These are phyloP conservation scores for Fusarium scirpi DNA, from an alignment of 2,329 filamentous ascomycete species.

Conservation along the genomic window DNA sequence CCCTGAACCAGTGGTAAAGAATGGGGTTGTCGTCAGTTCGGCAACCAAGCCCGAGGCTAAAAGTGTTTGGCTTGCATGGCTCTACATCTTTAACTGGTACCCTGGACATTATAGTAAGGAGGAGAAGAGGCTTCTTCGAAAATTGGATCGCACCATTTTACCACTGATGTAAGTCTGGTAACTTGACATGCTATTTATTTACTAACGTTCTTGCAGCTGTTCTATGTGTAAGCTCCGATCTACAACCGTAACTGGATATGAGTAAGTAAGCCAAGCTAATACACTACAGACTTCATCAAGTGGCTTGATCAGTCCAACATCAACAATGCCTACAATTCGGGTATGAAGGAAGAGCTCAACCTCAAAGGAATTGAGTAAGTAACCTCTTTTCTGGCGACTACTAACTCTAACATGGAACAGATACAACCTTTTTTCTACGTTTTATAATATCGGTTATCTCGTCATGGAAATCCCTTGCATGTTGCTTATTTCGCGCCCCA, in stretches of 20 bases:
- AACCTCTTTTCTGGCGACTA: not conserved
- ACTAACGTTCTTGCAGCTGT: conserved; percentile 9
- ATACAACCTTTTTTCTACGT: conserved; percentile 44
- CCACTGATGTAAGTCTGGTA: conserved; percentile 46
- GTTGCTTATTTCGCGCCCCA: conserved; percentile 44
- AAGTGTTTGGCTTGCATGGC: conserved; percentile 40
- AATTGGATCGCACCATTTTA: conserved; percentile 48
- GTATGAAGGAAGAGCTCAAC: conserved; percentile 54
- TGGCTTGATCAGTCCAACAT: conserved; percentile 51
- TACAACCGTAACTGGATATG: no score
- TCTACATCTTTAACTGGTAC: conserved; percentile 47
- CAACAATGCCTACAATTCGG: conserved; percentile 55
- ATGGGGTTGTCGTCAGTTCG: conserved; percentile 45
- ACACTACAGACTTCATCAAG: conserved; percentile 43
- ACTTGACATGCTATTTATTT: not conserved
- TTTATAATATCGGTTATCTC: conserved; percentile 48
- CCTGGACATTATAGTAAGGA: conserved; percentile 49
- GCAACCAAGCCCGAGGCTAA: conserved; percentile 32
- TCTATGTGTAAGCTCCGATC: conserved; percentile 5
- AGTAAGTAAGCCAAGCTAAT: no score
- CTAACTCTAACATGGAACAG: not conserved
- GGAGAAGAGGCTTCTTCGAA: conserved; percentile 45
- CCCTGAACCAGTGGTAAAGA: conserved; percentile 21
- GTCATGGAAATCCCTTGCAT: conserved; percentile 45
- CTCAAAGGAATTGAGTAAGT: conserved; percentile 51